Evolutionary conservation across 1,284 basidiomycete genomes (phyloP), one percentile per base, ranked within the genome.

Genomic region (Filobasidium uniguttulatum): DNA sequence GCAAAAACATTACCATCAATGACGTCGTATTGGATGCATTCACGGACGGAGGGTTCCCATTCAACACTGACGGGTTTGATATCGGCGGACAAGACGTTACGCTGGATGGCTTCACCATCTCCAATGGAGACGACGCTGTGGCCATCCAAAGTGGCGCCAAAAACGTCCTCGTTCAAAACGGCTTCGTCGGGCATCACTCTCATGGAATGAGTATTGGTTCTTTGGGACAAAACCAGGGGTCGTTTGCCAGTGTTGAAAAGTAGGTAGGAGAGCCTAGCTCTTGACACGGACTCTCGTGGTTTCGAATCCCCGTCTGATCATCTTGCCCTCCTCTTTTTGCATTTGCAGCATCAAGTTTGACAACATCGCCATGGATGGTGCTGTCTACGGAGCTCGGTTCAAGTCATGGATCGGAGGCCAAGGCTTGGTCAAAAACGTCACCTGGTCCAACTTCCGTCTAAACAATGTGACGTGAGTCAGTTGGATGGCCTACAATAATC

Each of bases 91-190:
- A 38, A 41, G 71, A 73, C 54, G 69, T 71, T 57, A 69, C 71
- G 19, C 63, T 75, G n/a, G 71, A 74, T 51, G 71, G 71, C 50
- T 68, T 70, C 55, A 71, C 68, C 46, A 71, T 72, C 19, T 67
- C 71, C 52, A 74, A 75, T 48, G 74, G 74, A 7, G 74, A 75
- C 55, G 73, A 75, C 54, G 74, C 73, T 46, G 65, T 75, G 23
- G 73, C 73, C 5, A 68, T 75, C 19, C 69, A 74, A 50, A 67
- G 71, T 48, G 73, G 73, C 10, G 73, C 72, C 0, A 59, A 62
- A 29, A 69, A 74, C 56, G 70, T 75, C 35, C 62, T 71, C 15
- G 71, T 70, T n/a, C 62, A 69, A 55, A 73, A 74, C 54, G 72
- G 70, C 1, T 72, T 56, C 45, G 51, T 64, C 56, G 73, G 73